These are phyloP conservation scores for Halteria grandinella DNA, from an alignment of 73 alveolate genomes.

Conservation along the genomic window DNA sequence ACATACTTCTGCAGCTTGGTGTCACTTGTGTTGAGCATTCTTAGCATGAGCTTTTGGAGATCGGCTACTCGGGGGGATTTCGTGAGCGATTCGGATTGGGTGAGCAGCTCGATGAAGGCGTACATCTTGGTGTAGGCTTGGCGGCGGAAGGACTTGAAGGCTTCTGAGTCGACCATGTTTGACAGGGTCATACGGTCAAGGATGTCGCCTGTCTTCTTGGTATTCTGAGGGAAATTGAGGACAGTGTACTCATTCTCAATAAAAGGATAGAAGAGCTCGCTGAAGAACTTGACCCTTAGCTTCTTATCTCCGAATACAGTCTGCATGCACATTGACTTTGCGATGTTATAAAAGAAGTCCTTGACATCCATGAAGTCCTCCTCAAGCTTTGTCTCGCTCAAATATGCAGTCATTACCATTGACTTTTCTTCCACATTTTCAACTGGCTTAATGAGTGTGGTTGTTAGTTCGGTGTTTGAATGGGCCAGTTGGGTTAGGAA, in stretches of 20 bases:
- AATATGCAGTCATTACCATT: too few species aligned
- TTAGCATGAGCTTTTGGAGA: constrained; percentile 1
- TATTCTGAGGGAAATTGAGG: background rate
- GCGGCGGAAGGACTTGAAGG: background rate
- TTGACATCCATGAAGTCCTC: constrained; percentile 21
- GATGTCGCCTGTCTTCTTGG: background rate
- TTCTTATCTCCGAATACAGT: background rate
- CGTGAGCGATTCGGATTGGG: background rate
- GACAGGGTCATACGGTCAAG: constrained; percentile 20
- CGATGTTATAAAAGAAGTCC: constrained; percentile 34
- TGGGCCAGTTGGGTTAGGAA: too few species aligned
- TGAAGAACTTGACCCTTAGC: background rate
- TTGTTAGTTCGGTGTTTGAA: too few species aligned
- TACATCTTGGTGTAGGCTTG: constrained; percentile 29
- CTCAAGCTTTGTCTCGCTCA: background rate
- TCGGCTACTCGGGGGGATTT: background rate
- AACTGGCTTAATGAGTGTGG: background rate
- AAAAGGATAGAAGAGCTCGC: background rate
- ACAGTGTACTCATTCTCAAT: constrained; percentile 1
- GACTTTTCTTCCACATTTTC: too few species aligned
- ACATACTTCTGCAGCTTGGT: constrained; percentile 17
- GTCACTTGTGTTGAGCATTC: constrained; percentile 16
- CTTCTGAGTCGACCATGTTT: constrained; percentile 48
- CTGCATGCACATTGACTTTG: constrained; percentile 4
- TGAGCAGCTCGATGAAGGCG: constrained; percentile 12